Conservation (phyloP, 2,329 filamentous ascomycete genomes). For the Thielaviopsis ethacetica region DNA sequence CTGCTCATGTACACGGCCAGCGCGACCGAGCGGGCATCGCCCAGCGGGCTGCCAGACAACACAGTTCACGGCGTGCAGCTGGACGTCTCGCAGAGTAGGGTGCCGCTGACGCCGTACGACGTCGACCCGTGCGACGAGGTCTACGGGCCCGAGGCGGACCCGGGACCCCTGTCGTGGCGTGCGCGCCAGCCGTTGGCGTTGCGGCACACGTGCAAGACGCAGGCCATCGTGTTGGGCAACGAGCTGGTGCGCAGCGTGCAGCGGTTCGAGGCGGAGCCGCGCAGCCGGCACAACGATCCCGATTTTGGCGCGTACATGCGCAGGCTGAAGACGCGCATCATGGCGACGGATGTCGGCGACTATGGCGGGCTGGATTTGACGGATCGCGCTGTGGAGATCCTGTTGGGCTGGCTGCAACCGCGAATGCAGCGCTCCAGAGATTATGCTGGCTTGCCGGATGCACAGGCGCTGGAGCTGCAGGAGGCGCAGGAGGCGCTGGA, state of each 20-base stretch:
- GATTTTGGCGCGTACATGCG: constrained; percentile 1
- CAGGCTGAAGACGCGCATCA: not conserved
- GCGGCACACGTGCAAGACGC: constrained; percentile 6
- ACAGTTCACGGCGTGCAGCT: constrained; percentile 29
- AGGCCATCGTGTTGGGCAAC: constrained; percentile 1
- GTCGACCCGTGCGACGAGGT: constrained; percentile 29
- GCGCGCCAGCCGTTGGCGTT: not conserved
- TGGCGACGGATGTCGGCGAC: not conserved
- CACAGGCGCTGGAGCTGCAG: not conserved
- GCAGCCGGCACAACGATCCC: constrained; percentile 13
- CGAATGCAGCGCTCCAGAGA: not conserved
- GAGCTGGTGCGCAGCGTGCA: constrained; percentile 18
- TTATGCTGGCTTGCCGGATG: not conserved
- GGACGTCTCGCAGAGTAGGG: constrained; percentile 13
- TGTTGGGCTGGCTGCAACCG: not conserved
- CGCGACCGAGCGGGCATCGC: constrained; percentile 27
- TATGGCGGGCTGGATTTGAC: not conserved
- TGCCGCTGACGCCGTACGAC: constrained; percentile 30
- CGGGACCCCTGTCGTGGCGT: not conserved
- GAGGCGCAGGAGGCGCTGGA: not conserved
- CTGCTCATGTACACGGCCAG: constrained; percentile 34
- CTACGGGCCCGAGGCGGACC: constrained; percentile 17
- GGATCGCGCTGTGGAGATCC: not conserved
- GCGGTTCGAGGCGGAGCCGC: constrained; percentile 19
- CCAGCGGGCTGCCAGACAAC: not conserved